phyloP scores from a whole-genome alignment of 2,329 filamentous ascomycete genomes.

The Macroventuria anomochaeta region DNA sequence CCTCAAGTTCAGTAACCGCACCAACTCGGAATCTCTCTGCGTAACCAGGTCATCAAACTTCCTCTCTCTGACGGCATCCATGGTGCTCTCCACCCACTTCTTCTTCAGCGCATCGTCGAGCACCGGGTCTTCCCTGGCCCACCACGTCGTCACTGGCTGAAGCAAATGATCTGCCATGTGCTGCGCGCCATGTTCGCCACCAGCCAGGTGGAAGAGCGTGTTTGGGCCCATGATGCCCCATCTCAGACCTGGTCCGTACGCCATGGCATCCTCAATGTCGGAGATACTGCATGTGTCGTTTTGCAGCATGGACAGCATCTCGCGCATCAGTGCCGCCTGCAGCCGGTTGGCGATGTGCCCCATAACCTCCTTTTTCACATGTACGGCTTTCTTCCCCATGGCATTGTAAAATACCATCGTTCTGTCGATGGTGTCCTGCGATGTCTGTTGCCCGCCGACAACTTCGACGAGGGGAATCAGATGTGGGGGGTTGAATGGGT shows the following conservation, averaged over 20 bases:
- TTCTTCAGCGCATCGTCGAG: constrained; percentile 23
- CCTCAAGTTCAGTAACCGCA: constrained; percentile 21
- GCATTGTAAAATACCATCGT: constrained; percentile 50
- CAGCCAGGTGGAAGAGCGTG: constrained; percentile 22
- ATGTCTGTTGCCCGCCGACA: constrained; percentile 37
- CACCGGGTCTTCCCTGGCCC: constrained; percentile 20
- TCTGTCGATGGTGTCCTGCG: constrained; percentile 23
- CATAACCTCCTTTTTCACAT: constrained; percentile 46
- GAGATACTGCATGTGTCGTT: constrained; percentile 21
- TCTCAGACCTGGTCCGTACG: constrained; percentile 23
- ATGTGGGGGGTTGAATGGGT: constrained; percentile 59
- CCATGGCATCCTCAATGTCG: constrained; percentile 27
- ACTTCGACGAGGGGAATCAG: constrained; percentile 58
- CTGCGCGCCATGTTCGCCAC: constrained; percentile 25
- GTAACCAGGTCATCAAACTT: constrained; percentile 16
- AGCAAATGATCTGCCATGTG: constrained; percentile 26
- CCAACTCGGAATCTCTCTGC: constrained; percentile 26
- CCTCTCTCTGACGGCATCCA: constrained; percentile 18
- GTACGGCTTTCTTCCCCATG: constrained; percentile 50
- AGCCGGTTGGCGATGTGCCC: constrained; percentile 57
- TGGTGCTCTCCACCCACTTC: constrained; percentile 25
- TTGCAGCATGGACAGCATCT: constrained; percentile 22
- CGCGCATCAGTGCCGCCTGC: constrained; percentile 40
- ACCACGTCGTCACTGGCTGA: constrained; percentile 27
- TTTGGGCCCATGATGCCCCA: constrained; percentile 30